Evolutionary conservation across 163 green algal species (phyloP), one percentile per base, ranked within the genome.

Genomic region (Scenedesmus sp.): DNA sequence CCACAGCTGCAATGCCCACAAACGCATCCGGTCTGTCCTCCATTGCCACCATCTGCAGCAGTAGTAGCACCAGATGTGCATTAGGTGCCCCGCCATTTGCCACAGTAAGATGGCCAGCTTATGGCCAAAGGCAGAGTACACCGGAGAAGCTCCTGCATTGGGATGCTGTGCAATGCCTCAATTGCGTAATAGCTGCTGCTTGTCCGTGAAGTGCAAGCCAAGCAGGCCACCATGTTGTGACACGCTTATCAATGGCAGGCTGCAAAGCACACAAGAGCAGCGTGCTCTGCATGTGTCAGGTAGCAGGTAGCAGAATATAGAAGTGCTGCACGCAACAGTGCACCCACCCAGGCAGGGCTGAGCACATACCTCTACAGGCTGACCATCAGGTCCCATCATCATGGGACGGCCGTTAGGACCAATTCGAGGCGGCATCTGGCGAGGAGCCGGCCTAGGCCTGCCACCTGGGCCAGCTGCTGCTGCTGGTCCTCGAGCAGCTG

Each of bases 341-440:
- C 30, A 13, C 15, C 7, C 30, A 76, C 6, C 30, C 65, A 6
- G 30, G 65, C 6, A 16, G 30, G 30, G 33, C 33, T 44, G 49
- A 43, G 4, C 22, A 76, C 53, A 3, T n/a, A 92, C 88, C 88
- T 92, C 88, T 53, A 92, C n/a, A 24, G 56, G 56, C 35, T 92
- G 16, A 0, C 88, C 88, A 61, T 92, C 88, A 22, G 88, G 88
- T 24, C 88, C 88, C 43, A 92, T 73, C 42, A 92, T 79, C 80
- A 92, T 76, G 20, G 79, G 79, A 20, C 61, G 59, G 24, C 80
- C 79, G 20, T 84, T 84, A 9, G 72, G 85, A 3, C 85, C 70
- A 0, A 89, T 37, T 9, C 65, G 65, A 76, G 65, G 24, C 56
- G 46, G 72, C 33, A 85, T 42, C 72, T 72, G 43, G 10, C 18